Percentiles rank a stretch among this genome's conserved stretches.
Conservation (phyloP, 805 yeast species). For the Candida peoriensis region DNA sequence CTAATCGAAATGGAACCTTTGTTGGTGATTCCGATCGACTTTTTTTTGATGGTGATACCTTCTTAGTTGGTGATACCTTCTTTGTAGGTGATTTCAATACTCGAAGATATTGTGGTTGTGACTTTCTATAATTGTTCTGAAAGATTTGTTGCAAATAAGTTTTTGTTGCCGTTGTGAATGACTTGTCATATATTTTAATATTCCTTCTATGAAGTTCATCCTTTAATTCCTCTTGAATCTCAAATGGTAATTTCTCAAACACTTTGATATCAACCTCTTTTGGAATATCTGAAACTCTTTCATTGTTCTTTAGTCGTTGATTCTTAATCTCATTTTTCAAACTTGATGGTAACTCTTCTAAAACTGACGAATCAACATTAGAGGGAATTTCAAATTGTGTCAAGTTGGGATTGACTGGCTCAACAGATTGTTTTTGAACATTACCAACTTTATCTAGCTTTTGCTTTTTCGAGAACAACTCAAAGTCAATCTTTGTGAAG, state of each 20-base stretch:
- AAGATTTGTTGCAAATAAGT: constrained; percentile 21
- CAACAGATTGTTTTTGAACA: background rate
- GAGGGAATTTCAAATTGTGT: constrained; percentile 25
- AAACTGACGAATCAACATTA: constrained; percentile 24
- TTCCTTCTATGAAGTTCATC: constrained; percentile 44
- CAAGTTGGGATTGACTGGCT: background rate
- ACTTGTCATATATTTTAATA: constrained; percentile 19
- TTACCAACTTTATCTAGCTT: constrained; percentile 7
- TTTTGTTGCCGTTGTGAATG: constrained; percentile 17
- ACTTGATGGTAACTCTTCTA: constrained; percentile 43
- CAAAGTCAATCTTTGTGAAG: constrained; percentile 22
- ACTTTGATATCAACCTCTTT: constrained; percentile 23
- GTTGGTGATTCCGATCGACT: background rate
- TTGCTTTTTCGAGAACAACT: constrained; percentile 6
- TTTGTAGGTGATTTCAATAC: constrained; percentile 12
- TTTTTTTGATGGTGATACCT: background rate
- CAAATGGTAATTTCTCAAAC: constrained; percentile 48
- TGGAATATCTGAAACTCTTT: constrained; percentile 20
- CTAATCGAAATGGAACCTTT: constrained; percentile 2
- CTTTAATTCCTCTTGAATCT: constrained; percentile 57
- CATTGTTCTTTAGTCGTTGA: constrained; percentile 1
- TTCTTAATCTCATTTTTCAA: constrained; percentile 1
- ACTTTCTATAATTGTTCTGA: constrained; percentile 5
- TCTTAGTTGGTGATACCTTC: constrained; percentile 14
- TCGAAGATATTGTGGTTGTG: constrained; percentile 12